phyloP scores from a whole-genome alignment of 1,284 basidiomycete genomes.

The Melampsora occidentalis region DNA sequence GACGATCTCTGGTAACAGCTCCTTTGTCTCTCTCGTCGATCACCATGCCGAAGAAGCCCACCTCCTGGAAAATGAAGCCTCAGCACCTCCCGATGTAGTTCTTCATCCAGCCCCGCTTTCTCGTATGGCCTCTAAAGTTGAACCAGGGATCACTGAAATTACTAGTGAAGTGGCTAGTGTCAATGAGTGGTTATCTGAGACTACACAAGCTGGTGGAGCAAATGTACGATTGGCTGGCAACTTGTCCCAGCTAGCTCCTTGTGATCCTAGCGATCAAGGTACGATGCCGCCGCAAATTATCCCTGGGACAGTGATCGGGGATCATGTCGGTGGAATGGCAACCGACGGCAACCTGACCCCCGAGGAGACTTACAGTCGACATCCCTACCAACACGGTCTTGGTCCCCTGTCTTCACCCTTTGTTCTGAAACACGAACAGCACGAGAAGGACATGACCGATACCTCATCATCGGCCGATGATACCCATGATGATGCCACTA shows the following conservation, averaged over 20 bases:
- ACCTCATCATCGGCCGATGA: slow-evolving; percentile 2
- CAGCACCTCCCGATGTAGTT: slow-evolving; percentile 3
- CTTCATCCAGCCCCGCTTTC: slow-evolving; percentile 27
- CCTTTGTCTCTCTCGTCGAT: too few relatives aligned
- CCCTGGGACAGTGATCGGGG: background rate
- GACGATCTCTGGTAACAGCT: background rate
- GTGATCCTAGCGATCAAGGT: background rate
- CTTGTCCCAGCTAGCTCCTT: background rate
- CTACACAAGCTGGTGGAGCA: background rate
- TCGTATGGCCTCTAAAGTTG: background rate
- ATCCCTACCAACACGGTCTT: too few relatives aligned
- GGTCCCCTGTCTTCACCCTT: background rate
- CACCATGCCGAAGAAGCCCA: background rate
- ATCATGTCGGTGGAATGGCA: background rate
- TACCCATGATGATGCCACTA: background rate
- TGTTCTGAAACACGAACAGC: background rate
- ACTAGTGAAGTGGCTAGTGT: slow-evolving; percentile 33
- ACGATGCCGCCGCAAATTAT: background rate
- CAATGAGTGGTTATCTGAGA: slow-evolving; percentile 35
- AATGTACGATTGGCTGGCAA: background rate
- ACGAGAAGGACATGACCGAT: background rate
- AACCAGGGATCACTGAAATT: background rate
- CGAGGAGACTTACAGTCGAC: too few relatives aligned
- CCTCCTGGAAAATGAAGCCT: background rate
- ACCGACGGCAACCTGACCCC: too few relatives aligned